Evolutionary conservation across 148 eudicot genomes (phyloP), one percentile per base, ranked within the genome.

Genomic region (Chenopodium berlandieri): DNA sequence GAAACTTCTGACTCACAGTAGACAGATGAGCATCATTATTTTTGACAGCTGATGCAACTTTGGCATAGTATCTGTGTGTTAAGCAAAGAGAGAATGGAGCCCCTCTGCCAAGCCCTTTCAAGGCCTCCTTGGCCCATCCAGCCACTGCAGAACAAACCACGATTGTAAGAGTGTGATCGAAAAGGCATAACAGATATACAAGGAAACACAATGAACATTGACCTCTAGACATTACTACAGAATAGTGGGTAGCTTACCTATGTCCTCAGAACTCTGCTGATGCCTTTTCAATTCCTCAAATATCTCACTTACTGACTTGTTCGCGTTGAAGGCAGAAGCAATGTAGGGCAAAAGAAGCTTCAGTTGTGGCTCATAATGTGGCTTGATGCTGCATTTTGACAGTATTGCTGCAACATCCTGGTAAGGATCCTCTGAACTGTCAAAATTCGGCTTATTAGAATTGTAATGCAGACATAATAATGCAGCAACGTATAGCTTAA

Each of bases 41-140:
- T 84, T 86, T 82, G 54, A 23, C 79, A 22, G 94, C 93, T 54
- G 97, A 89, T 69, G 97, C 94, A 78, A 95, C 99, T 84, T 80
- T 91, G 47, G 92, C 85, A 86, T 94, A 95, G 84, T 91, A 87
- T 73, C 83, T 84, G 19, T 92, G 91, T 30, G 97, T 94, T 56
- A 94, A 87, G 86, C 85, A 83, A 67, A 91, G 90, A 75, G 98
- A 94, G 82, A 92, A 92, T 2, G 97, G 97, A 84, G 95, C 94
- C 47, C 93, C 94, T 85, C 91, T 95, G 63, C 81, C 90, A 76
- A 95, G 85, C 85, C 92, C 94, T 82, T 77, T 86, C 71, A 95
- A 88, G 27, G 98, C 91, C 75, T 94, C 97, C 85, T 91, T 94
- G 16, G 99, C 99, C 97, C 97, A 95, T 78, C 88, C 93, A 75